Conservation (phyloP, 495 filamentous ascomycete species). For the Aspergillus funiculosus region DNA sequence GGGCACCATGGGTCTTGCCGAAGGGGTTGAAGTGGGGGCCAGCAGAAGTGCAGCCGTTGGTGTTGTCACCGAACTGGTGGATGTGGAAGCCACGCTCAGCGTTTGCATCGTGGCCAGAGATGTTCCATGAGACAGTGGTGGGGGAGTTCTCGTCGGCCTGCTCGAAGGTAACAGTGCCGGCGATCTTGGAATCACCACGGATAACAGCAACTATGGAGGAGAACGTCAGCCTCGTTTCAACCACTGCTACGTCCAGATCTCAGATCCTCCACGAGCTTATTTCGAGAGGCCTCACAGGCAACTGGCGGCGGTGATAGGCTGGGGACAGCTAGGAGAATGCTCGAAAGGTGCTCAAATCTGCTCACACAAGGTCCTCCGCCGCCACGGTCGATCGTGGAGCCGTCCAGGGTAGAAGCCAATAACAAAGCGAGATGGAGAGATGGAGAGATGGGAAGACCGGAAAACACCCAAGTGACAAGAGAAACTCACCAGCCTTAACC, state of each 20-base stretch:
- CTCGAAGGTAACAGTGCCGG: conserved; percentile 90
- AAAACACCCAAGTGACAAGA: no score
- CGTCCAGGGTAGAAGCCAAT: conserved; percentile 18
- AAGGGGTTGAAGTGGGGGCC: conserved; percentile 98
- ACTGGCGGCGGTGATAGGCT: conserved; percentile 32
- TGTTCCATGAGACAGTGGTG: conserved; percentile 88
- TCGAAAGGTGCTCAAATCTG: conserved; percentile 52
- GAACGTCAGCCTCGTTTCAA: conserved; percentile 7
- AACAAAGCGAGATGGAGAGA: conserved; percentile 12
- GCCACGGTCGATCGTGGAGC: conserved; percentile 33
- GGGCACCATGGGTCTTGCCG: conserved; percentile 86
- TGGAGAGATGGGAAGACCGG: neutral
- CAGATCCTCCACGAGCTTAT: conserved; percentile 14
- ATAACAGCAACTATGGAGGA: conserved; percentile 72
- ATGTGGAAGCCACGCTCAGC: conserved; percentile 96
- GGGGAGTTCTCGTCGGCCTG: conserved; percentile 72
- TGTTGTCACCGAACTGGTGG: conserved; percentile 99
- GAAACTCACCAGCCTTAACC: conserved; percentile 86
- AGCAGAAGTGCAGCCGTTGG: conserved; percentile 97
- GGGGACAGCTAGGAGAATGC: conserved; percentile 11
- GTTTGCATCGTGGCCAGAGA: conserved; percentile 86
- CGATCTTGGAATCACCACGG: conserved; percentile 92
- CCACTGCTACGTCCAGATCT: conserved; percentile 5
- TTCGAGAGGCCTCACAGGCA: conserved; percentile 3
- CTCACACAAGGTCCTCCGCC: conserved; percentile 42